These are phyloP conservation scores for Yamadazyma atmosphaerica DNA, from an alignment of 1,139 yeast genomes.

Conservation along the genomic window DNA sequence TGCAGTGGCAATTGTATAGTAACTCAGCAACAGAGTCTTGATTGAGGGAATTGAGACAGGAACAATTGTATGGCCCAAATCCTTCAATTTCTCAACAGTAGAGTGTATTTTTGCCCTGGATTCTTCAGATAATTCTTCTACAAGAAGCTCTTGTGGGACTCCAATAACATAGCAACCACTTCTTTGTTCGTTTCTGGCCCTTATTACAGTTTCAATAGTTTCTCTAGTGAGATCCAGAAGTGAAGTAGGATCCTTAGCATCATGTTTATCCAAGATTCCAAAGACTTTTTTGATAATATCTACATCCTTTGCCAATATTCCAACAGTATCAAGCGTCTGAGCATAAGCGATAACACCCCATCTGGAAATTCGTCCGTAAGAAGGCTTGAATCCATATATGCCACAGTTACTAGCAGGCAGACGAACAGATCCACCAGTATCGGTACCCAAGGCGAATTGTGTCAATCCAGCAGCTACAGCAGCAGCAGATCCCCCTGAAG, in stretches of 20 bases:
- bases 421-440: constrained; percentile 95
- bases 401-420: constrained; percentile 89
- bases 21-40: constrained; percentile 70
- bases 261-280: constrained; percentile 56
- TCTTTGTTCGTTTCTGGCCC: constrained; percentile 11
- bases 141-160: constrained; percentile 63
- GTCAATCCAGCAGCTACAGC: constrained; percentile 73
- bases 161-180: constrained; percentile 53
- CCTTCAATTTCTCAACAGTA: constrained; percentile 42
- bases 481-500: constrained; percentile 96
- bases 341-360: constrained; percentile 94
- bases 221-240: constrained; percentile 40
- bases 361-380: constrained; percentile 87
- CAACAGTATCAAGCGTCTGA: constrained; percentile 93
- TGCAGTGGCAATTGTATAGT: constrained; percentile 85
- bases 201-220: constrained; percentile 13
- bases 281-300: constrained; percentile 50
- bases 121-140: constrained; percentile 52
- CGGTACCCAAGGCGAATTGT: constrained; percentile 80
- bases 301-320: constrained; percentile 61
- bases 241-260: constrained; percentile 80
- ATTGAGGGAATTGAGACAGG: constrained; percentile 72
- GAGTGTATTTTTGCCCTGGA: constrained; percentile 49
- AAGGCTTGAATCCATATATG: constrained; percentile 84
- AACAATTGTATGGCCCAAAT: constrained; percentile 55